A percentile compares a stretch with the other conserved stretches of the same genome.
Evolutionary conservation across 2,329 filamentous ascomycete species (phyloP).

Genomic region (Trichoderma sp.): DNA sequence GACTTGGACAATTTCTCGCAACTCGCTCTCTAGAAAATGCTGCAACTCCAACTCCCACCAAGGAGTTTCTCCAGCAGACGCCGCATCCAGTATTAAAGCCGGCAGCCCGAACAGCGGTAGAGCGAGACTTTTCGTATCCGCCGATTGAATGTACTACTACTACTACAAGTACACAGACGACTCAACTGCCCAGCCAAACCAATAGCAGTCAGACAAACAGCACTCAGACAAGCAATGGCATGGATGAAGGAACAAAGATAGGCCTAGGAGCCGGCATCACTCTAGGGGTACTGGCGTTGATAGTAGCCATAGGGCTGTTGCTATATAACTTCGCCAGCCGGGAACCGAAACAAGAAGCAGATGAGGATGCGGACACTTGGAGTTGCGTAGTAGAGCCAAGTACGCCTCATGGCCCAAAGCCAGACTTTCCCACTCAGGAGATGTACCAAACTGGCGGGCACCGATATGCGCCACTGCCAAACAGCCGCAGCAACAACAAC

Average conservation of each 20-base stretch:
- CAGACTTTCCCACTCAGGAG: not conserved
- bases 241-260: not conserved
- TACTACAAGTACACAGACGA: not conserved
- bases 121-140: not conserved
- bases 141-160: not conserved
- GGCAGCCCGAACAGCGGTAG: not conserved
- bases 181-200: not conserved
- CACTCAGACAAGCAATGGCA: not conserved
- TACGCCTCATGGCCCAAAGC: not conserved
- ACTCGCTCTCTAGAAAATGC: not conserved
- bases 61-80: not conserved
- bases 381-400: not conserved
- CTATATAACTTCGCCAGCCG: not conserved
- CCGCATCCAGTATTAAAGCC: not conserved
- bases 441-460: not conserved
- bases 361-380: not conserved
- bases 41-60: not conserved
- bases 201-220: not conserved
- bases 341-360: not conserved
- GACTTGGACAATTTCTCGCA: not conserved
- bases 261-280: conserved; percentile 5
- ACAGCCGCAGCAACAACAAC: not conserved
- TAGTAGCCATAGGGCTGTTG: not conserved
- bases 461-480: not conserved
- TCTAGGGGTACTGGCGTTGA: conserved; percentile 1